These are phyloP conservation scores for Musa balbisiana DNA, from an alignment of 202 grass and related monocot species.

Conservation along the genomic window DNA sequence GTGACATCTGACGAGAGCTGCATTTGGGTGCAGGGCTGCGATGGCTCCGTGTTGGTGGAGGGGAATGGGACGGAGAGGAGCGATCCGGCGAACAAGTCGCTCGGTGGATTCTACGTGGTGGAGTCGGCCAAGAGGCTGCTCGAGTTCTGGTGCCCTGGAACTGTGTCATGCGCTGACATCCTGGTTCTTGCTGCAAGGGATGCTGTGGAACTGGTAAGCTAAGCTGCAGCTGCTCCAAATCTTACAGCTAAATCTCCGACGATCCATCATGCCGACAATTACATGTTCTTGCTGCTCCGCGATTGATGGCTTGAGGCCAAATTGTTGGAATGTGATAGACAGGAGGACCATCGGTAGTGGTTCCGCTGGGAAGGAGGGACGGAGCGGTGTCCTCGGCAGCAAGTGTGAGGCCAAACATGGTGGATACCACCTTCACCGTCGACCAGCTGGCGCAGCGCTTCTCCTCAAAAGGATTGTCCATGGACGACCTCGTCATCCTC, in stretches of 20 bases:
- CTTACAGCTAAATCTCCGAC: too few species aligned
- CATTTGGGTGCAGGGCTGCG: constrained; percentile 48
- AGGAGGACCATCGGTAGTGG: constrained; percentile 58
- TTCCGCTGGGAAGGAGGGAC: constrained; percentile 53
- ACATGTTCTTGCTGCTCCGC: too few species aligned
- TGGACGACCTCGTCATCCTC: constrained; percentile 72
- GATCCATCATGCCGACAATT: too few species aligned
- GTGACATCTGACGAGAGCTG: too few species aligned
- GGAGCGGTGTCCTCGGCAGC: constrained; percentile 56
- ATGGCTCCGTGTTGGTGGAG: constrained; percentile 72
- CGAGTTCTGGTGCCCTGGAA: constrained; percentile 60
- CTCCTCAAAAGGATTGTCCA: constrained; percentile 58
- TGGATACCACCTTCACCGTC: constrained; percentile 72
- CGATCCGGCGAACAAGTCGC: constrained; percentile 75
- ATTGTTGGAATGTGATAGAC: constrained; percentile 30
- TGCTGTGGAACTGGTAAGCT: constrained; percentile 67
- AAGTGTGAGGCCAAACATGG: constrained; percentile 77
- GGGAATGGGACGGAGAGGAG: constrained; percentile 69
- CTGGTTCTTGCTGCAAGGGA: constrained; percentile 78
- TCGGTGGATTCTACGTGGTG: constrained; percentile 77
- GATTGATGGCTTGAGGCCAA: neutral
- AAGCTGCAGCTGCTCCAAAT: neutral
- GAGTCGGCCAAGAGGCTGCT: constrained; percentile 67
- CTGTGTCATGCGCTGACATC: constrained; percentile 88
- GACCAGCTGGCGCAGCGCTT: constrained; percentile 62